Base-by-base conservation (phyloP, 2,329 filamentous ascomycete genomes). In the Hypoxylon sp. region DNA sequence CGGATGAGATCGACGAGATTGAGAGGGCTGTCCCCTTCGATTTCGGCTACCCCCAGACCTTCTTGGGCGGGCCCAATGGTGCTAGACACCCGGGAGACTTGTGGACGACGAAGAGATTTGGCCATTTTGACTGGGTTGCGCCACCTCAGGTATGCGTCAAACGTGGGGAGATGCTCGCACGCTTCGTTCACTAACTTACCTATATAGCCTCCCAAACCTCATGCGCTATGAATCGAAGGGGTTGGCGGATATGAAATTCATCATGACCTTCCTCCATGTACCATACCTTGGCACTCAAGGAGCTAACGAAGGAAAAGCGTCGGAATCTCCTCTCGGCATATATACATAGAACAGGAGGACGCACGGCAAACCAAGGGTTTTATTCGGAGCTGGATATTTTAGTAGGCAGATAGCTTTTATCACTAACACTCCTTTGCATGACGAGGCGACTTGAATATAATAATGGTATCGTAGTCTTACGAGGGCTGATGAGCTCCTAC, bases 1-100 rank as follows among this genome's bases (percentile, higher is more conserved):
- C 79, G 0, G 79, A 86, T 67, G 85, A 90, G 51, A 85, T 91
- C 46, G 80, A 85, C 35, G 82, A 85, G 66, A 83, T 90, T 70
- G 88, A 89, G 70, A 81, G 76, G 10, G 84, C 84, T 0, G 78
- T 78, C 44, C 76, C 77, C 0, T 86, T 88, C 65, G 83, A 87
- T 53, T 72, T 83, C 47, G 86, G 86, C 2, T 89, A 88, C 74
- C 87, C 87, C 0, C 76, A 76, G 57, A 82, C 80, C 67, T 82
- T 87, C 24, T 46, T 71, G 1, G 39, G 39, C 8, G 39, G 39
- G 39, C 39, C 39, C 39, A 44, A 22, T 17, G 63, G 63, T n/a
- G 63, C 63, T 19, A 33, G 26, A n/a, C 50, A 61, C n/a, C 63
- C 63, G 11, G 50, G 44, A 10, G 63, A 65, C 29, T 22, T 65